Conservation (phyloP, 371 early-diverging fungal genomes). For the Mucor saturninus region DNA sequence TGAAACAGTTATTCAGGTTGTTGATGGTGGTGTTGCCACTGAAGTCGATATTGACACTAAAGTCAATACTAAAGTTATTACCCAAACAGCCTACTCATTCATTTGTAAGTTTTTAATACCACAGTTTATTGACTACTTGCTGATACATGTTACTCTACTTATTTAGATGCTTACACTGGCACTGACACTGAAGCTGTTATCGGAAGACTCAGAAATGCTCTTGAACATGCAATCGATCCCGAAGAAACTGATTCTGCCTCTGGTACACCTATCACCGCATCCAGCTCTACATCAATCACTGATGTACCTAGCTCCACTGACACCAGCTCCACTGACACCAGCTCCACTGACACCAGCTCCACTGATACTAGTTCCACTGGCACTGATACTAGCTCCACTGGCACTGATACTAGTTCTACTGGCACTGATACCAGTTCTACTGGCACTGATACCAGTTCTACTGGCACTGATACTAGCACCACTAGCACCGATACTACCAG, state of each 20-base stretch:
- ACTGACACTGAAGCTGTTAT: too few relatives aligned
- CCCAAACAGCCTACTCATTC: too few relatives aligned
- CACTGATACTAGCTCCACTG: background rate
- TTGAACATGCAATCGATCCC: too few relatives aligned
- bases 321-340: background rate
- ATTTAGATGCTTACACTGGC: too few relatives aligned
- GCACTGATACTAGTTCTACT: background rate
- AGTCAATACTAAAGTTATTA: too few relatives aligned
- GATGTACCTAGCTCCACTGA: background rate
- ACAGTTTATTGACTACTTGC: too few relatives aligned
- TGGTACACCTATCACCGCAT: background rate
- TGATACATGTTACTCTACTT: too few relatives aligned
- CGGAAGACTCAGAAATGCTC: too few relatives aligned
- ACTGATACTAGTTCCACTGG: background rate
- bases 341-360: background rate
- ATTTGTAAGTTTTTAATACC: too few relatives aligned
- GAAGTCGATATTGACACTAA: too few relatives aligned
- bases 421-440: background rate
- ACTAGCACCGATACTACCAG: conserved; percentile 3
- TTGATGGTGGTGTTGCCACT: background rate
- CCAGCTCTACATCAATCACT: too few relatives aligned
- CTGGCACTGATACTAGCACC: background rate
- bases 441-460: background rate
- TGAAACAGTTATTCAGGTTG: conserved; percentile 2
- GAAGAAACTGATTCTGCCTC: too few relatives aligned